phyloP scores from a whole-genome alignment of 1,139 yeast genomes.

The Insectozyma bohioensis region DNA sequence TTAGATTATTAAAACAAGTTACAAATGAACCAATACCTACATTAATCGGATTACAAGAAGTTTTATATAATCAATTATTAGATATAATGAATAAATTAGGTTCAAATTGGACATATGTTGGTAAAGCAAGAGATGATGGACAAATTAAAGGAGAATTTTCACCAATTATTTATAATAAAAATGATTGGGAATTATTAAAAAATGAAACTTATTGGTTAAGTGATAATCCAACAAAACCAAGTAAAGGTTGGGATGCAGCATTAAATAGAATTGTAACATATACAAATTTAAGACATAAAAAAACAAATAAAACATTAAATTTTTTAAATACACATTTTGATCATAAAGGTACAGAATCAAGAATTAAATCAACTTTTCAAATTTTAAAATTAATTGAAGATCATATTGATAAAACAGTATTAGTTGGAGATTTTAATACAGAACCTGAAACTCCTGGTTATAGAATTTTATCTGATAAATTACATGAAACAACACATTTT shows the following conservation, averaged over 20 bases:
- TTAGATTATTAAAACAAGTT: slow-evolving; percentile 23
- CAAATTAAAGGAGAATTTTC: slow-evolving; percentile 40
- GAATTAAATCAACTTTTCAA: slow-evolving; percentile 29
- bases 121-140: slow-evolving; percentile 51
- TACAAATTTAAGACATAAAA: slow-evolving; percentile 21
- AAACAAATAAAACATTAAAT: slow-evolving; percentile 21
- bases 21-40: slow-evolving; percentile 12
- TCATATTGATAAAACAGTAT: slow-evolving; percentile 27
- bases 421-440: slow-evolving; percentile 47
- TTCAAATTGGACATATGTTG: slow-evolving; percentile 37
- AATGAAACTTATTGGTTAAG: slow-evolving; percentile 44
- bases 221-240: slow-evolving; percentile 37
- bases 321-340: slow-evolving; percentile 48
- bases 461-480: slow-evolving; percentile 25
- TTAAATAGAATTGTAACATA: slow-evolving; percentile 41
- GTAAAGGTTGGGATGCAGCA: slow-evolving; percentile 42
- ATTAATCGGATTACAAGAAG: slow-evolving; percentile 31
- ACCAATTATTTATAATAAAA: slow-evolving; percentile 38
- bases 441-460: slow-evolving; percentile 43
- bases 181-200: slow-evolving; percentile 27
- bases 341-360: slow-evolving; percentile 40
- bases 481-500: slow-evolving; percentile 28
- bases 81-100: slow-evolving; percentile 25
- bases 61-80: slow-evolving; percentile 27
- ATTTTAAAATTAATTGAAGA: slow-evolving; percentile 32